These are phyloP conservation scores for Iodosphaeria phyllophila DNA, from an alignment of 2,329 filamentous ascomycete species.

Conservation along the genomic window DNA sequence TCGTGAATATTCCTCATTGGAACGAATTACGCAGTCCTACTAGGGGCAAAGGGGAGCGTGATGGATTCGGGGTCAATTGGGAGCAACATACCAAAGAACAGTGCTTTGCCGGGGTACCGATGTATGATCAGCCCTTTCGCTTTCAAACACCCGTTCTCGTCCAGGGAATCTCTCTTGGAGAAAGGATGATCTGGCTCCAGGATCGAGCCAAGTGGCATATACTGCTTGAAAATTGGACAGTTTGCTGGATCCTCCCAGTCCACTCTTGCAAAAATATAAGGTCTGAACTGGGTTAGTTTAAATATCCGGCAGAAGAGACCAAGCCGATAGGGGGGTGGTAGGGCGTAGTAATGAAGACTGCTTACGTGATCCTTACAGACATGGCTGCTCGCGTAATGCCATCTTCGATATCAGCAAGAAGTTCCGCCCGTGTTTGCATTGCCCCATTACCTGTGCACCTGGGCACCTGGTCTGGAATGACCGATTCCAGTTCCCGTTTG, in stretches of 20 bases:
- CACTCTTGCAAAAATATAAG: conserved; percentile 38
- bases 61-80: background rate
- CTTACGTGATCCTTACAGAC: conserved; percentile 36
- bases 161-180: conserved; percentile 36
- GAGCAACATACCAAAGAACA: conserved; percentile 36
- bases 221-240: conserved; percentile 41
- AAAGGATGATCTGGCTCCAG: conserved; percentile 34
- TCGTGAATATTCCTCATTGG: no score
- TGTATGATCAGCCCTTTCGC: conserved; percentile 40
- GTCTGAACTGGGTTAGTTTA: no score
- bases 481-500: no score
- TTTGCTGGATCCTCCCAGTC: conserved; percentile 39
- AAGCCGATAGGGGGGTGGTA: no score
- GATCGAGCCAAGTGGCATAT: conserved; percentile 34
- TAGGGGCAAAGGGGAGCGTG: no score
- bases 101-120: conserved; percentile 42
- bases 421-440: no score
- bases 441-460: no score
- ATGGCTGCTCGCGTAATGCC: no score
- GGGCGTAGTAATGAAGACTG: conserved; percentile 1
- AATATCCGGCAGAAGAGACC: conserved; percentile 3
- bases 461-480: no score
- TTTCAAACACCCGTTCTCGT: conserved; percentile 34
- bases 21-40: no score
- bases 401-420: no score